Conservation (phyloP, 2,329 filamentous ascomycete species). For the Lasiodiplodia citricola region DNA sequence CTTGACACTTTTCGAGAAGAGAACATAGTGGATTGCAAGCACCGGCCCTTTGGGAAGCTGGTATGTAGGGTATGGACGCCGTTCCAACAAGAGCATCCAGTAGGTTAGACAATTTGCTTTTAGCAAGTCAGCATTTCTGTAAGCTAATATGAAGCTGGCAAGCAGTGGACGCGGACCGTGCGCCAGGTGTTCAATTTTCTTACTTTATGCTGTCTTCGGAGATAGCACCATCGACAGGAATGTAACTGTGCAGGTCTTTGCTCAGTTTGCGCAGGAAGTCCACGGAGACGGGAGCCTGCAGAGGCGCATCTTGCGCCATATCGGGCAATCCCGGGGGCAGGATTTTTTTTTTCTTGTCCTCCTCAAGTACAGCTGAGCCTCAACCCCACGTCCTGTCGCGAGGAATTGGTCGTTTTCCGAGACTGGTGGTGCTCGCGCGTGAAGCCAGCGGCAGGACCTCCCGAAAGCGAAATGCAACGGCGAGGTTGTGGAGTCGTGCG, state of each 20-base stretch:
- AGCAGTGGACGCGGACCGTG: constrained; percentile 8
- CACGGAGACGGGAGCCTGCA: constrained; percentile 8
- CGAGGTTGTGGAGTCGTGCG: background rate
- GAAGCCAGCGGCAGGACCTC: background rate
- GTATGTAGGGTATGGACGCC: constrained; percentile 38
- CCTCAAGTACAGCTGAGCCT: background rate
- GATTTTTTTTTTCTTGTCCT: background rate
- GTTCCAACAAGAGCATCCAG: constrained; percentile 41
- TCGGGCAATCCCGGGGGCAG: constrained; percentile 10
- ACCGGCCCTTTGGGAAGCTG: constrained; percentile 49
- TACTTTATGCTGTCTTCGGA: constrained; percentile 25
- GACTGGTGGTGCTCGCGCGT: background rate
- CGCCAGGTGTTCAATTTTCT: background rate
- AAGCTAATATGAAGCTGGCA: background rate
- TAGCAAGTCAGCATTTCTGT: constrained; percentile 30
- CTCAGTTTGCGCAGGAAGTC: constrained; percentile 22
- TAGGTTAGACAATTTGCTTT: constrained; percentile 38
- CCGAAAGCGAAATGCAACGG: background rate
- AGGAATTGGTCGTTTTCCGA: background rate
- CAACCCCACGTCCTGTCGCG: background rate
- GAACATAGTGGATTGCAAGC: constrained; percentile 55
- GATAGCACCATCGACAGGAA: constrained; percentile 7
- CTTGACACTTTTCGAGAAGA: constrained; percentile 47
- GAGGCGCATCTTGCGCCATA: constrained; percentile 15
- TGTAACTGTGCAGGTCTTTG: constrained; percentile 15